These are phyloP conservation scores for Sporothrix variecibatus DNA, from an alignment of 2,329 filamentous ascomycete genomes.

Conservation along the genomic window DNA sequence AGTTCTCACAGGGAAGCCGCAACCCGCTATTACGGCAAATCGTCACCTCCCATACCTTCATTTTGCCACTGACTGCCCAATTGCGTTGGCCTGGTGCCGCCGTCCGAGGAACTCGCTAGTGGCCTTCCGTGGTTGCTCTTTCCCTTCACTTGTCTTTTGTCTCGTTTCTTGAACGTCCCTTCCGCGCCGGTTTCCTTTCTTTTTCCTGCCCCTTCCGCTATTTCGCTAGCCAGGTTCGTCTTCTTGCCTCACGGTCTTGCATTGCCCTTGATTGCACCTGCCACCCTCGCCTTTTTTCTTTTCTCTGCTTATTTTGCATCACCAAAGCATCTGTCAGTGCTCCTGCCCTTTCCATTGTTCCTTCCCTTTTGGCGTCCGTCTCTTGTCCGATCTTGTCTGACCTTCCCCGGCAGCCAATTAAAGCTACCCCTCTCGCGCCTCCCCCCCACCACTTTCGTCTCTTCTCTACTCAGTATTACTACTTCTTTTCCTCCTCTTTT, in stretches of 20 bases:
- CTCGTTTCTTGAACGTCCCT: background rate
- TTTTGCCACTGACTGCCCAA: slow-evolving; percentile 22
- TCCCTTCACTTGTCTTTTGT: background rate
- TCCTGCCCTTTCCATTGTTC: background rate
- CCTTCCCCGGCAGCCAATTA: slow-evolving; percentile 17
- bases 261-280: background rate
- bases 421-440: slow-evolving; percentile 21
- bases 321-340: background rate
- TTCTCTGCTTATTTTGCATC: background rate
- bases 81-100: slow-evolving; percentile 16
- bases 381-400: slow-evolving; percentile 1
- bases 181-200: slow-evolving; percentile 3
- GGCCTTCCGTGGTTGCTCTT: background rate
- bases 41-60: background rate
- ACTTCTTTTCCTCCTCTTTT: background rate
- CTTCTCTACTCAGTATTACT: background rate
- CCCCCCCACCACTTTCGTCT: slow-evolving; percentile 6
- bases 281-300: background rate
- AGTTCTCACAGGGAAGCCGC: background rate
- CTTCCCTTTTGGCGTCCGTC: slow-evolving; percentile 6
- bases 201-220: slow-evolving; percentile 5
- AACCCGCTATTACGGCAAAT: slow-evolving; percentile 1
- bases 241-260: background rate
- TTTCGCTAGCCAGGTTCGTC: background rate
- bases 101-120: background rate